A percentile compares a stretch with the other conserved stretches of the same genome.
Evolutionary conservation across 306 rosid genomes (phyloP).

Genomic region (Vigna hirtella): DNA sequence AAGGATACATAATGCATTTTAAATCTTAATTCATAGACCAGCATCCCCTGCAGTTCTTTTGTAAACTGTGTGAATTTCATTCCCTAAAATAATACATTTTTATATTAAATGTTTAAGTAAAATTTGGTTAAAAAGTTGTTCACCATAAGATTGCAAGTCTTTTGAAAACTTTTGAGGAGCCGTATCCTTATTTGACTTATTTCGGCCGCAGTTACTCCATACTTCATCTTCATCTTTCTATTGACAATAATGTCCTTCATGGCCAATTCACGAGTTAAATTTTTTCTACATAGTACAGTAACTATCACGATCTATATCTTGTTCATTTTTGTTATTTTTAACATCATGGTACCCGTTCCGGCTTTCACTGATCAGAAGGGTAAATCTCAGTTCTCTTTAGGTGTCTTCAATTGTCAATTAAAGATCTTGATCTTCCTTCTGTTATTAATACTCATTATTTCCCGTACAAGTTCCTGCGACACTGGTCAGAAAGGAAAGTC

Average conservation of each 20-base stretch:
- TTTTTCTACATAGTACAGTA: neutral
- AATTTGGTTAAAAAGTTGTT: no score
- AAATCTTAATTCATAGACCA: no score
- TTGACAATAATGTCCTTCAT: neutral
- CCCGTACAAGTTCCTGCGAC: no score
- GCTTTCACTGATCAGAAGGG: conserved; percentile 32
- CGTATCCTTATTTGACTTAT: neutral
- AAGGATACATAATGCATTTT: no score
- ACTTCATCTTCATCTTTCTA: conserved; percentile 35
- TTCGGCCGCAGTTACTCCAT: conserved; percentile 5
- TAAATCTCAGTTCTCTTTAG: conserved; percentile 1
- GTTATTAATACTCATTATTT: neutral
- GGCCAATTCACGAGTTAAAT: neutral
- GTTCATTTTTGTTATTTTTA: conserved; percentile 25
- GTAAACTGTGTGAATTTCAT: no score
- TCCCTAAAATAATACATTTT: no score
- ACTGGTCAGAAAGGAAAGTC: neutral
- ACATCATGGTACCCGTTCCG: conserved; percentile 15
- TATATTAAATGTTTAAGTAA: no score
- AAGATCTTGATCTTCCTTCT: neutral
- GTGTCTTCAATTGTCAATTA: neutral
- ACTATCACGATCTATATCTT: conserved; percentile 36
- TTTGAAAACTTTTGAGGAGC: neutral
- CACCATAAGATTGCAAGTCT: neutral
- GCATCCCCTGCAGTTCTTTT: no score